phyloP scores from a whole-genome alignment of 2,329 filamentous ascomycete species.

The Ophiocordyceps camponoti-rufipedis region DNA sequence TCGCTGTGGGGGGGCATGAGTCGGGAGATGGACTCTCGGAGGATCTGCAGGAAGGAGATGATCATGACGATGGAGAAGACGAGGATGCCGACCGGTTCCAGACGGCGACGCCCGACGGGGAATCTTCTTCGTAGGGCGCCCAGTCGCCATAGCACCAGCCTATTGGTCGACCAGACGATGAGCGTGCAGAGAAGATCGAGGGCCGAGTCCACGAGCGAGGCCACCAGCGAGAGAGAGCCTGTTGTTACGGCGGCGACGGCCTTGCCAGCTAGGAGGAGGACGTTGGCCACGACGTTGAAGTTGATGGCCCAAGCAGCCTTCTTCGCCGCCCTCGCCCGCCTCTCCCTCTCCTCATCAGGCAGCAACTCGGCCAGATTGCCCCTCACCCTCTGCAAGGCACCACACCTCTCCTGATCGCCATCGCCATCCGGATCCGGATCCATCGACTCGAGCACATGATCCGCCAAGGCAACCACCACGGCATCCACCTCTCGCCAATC shows the following conservation, averaged over 20 bases:
- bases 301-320: conserved; percentile 48
- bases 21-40: conserved; percentile 45
- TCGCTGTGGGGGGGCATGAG: conserved; percentile 39
- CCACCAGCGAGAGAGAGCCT: conserved; percentile 58
- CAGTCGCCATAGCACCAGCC: conserved; percentile 43
- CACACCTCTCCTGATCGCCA: conserved; percentile 12
- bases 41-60: conserved; percentile 61
- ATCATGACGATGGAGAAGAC: conserved; percentile 74
- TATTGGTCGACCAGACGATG: conserved; percentile 63
- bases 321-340: conserved; percentile 7
- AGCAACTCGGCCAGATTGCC: conserved; percentile 13
- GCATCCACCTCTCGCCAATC: conserved; percentile 17
- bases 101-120: conserved; percentile 47
- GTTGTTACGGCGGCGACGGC: conserved; percentile 61
- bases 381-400: conserved; percentile 12
- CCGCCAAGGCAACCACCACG: conserved; percentile 14
- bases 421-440: conserved; percentile 16
- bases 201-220: conserved; percentile 57
- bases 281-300: conserved; percentile 61
- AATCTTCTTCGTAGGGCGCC: conserved; percentile 40
- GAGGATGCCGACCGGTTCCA: conserved; percentile 60
- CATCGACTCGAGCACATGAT: conserved; percentile 16
- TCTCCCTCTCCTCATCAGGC: conserved; percentile 12
- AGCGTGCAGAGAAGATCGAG: conserved; percentile 62
- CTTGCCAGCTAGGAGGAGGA: conserved; percentile 54